phyloP scores from a whole-genome alignment of 2,329 filamentous ascomycete species.

The Beauveria bassiana region DNA sequence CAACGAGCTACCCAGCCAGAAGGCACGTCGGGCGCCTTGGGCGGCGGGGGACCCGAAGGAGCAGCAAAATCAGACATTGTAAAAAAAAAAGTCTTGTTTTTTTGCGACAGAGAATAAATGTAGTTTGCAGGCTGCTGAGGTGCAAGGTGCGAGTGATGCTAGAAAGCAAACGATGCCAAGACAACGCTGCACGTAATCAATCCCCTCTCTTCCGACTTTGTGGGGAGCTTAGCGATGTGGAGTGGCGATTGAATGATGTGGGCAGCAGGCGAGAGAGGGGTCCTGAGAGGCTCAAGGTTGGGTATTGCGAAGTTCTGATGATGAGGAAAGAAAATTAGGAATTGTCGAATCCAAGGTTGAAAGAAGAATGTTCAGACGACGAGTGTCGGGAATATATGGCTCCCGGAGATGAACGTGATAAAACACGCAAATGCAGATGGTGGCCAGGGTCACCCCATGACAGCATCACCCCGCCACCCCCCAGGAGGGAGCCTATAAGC shows the following conservation, averaged over 20 bases:
- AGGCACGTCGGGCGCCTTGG: slow-evolving; percentile 53
- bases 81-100: background rate
- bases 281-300: background rate
- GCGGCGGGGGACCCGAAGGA: slow-evolving; percentile 48
- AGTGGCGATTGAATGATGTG: background rate
- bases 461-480: no score
- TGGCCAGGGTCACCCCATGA: no score
- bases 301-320: background rate
- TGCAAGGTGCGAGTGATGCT: background rate
- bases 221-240: slow-evolving; percentile 5
- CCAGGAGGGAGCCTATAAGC: no score
- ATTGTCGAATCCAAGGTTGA: no score
- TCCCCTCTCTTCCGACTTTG: background rate
- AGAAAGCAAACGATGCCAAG: background rate
- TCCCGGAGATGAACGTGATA: no score
- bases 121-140: background rate
- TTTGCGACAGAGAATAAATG: background rate
- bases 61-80: slow-evolving; percentile 47
- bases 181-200: slow-evolving; percentile 5
- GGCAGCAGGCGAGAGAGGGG: background rate
- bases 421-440: no score
- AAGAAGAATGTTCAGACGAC: no score
- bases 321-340: no score
- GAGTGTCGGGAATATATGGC: no score
- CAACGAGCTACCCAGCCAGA: slow-evolving; percentile 75